Conservation (phyloP, 1,284 basidiomycete species). For the Trichosporon coremiiforme region DNA sequence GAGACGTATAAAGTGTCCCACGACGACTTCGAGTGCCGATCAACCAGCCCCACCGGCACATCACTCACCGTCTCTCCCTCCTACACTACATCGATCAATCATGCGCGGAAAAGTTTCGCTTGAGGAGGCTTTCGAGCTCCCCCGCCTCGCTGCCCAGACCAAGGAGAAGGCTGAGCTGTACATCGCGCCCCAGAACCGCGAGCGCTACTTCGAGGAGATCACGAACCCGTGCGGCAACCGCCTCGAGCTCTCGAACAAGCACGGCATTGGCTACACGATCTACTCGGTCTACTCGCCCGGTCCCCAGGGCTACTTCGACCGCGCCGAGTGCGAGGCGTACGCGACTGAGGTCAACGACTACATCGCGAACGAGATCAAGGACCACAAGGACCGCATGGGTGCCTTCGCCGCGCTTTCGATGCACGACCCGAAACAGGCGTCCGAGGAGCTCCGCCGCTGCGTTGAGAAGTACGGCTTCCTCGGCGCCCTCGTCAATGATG, state of each 20-base stretch:
- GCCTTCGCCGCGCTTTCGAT: constrained; percentile 50
- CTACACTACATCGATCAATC: constrained; percentile 7
- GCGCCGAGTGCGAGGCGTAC: constrained; percentile 32
- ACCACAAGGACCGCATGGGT: constrained; percentile 46
- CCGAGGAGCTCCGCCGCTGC: constrained; percentile 44
- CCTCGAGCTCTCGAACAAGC: constrained; percentile 34
- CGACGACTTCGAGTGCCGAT: not conserved
- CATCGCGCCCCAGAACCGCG: constrained; percentile 33
- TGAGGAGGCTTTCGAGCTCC: constrained; percentile 34
- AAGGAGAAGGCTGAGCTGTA: constrained; percentile 36
- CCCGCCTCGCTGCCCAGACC: constrained; percentile 27
- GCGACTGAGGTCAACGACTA: constrained; percentile 32
- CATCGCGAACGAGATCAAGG: constrained; percentile 41
- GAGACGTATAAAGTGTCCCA: not conserved
- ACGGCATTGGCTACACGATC: constrained; percentile 36
- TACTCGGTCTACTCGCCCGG: constrained; percentile 34
- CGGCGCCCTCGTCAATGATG: constrained; percentile 42
- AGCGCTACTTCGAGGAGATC: constrained; percentile 35
- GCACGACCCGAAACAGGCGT: constrained; percentile 50
- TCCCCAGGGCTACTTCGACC: constrained; percentile 30
- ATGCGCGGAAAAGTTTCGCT: constrained; percentile 36
- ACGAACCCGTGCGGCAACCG: constrained; percentile 35
- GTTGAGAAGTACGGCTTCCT: constrained; percentile 46
- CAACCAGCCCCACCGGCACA: not conserved
- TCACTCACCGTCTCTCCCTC: not conserved